phyloP scores from a whole-genome alignment of 1,284 basidiomycete species.

The Papiliotrema flavescens region DNA sequence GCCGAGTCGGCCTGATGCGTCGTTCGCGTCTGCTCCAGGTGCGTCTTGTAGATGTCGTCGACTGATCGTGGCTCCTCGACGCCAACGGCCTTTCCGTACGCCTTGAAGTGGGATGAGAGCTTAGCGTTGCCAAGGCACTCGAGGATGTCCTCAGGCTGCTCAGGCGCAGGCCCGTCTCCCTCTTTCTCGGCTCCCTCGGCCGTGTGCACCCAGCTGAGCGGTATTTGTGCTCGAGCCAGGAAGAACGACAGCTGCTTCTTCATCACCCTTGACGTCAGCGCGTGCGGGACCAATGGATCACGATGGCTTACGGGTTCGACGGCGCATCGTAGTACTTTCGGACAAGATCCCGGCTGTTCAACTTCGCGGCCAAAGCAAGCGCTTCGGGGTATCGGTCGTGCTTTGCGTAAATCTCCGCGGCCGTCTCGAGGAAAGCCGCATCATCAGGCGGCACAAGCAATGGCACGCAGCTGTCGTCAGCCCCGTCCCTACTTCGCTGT shows the following conservation, averaged over 20 bases:
- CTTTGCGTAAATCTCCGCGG: slow-evolving; percentile 84
- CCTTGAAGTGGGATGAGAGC: slow-evolving; percentile 78
- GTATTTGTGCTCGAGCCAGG: slow-evolving; percentile 87
- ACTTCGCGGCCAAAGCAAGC: slow-evolving; percentile 77
- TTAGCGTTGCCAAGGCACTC: slow-evolving; percentile 81
- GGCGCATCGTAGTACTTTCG: slow-evolving; percentile 78
- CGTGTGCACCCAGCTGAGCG: slow-evolving; percentile 80
- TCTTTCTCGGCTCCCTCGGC: slow-evolving; percentile 52
- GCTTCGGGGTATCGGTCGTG: slow-evolving; percentile 90
- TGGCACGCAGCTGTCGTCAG: slow-evolving; percentile 68
- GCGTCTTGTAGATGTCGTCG: slow-evolving; percentile 97
- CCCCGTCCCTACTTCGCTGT: slow-evolving; percentile 9
- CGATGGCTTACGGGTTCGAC: slow-evolving; percentile 67
- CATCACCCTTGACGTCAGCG: slow-evolving; percentile 63
- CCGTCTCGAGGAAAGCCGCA: slow-evolving; percentile 80
- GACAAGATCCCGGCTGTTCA: slow-evolving; percentile 78
- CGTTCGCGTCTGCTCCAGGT: slow-evolving; percentile 75
- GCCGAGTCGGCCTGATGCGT: slow-evolving; percentile 85
- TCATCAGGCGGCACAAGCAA: slow-evolving; percentile 94
- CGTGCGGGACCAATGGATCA: background rate
- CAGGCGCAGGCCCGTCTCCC: slow-evolving; percentile 54
- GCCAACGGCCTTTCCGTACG: slow-evolving; percentile 92
- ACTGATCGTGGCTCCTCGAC: slow-evolving; percentile 85
- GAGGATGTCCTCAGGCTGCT: slow-evolving; percentile 76
- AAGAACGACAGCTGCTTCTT: slow-evolving; percentile 92